phyloP scores from a whole-genome alignment of 2,329 filamentous ascomycete genomes.

The Penicillium decumbens region DNA sequence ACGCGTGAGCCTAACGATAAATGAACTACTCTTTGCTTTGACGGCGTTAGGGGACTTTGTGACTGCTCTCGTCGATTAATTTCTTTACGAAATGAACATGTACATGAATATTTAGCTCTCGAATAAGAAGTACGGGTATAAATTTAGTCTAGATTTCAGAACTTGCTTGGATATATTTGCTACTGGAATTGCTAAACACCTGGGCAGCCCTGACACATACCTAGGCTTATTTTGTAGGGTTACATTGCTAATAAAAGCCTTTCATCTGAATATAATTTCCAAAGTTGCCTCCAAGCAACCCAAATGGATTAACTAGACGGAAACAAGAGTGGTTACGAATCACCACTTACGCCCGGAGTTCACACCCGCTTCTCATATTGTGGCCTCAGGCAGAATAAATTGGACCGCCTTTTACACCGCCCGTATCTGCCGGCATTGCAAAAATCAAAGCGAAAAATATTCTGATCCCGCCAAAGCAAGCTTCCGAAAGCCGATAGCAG shows the following conservation, averaged over 20 bases:
- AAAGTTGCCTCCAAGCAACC: not conserved
- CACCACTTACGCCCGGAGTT: not conserved
- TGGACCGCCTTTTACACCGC: constrained; percentile 29
- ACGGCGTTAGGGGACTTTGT: not conserved
- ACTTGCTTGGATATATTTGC: not conserved
- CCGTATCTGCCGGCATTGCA: constrained; percentile 25
- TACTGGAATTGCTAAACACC: not conserved
- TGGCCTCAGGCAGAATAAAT: constrained; percentile 1
- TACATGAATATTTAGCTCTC: constrained; percentile 6
- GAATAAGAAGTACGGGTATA: not conserved
- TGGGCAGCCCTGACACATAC: not conserved
- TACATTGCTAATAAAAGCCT: not conserved
- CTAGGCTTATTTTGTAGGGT: not conserved
- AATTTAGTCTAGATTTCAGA: not conserved
- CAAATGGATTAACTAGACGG: not conserved
- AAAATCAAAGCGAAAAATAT: constrained; percentile 35
- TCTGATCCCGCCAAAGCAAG: constrained; percentile 19
- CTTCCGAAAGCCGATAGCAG: constrained; percentile 10
- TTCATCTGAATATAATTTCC: not conserved
- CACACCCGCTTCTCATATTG: not conserved
- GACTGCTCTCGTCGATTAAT: not conserved
- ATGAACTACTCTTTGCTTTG: not conserved
- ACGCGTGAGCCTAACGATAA: not conserved
- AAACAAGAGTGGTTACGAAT: not conserved
- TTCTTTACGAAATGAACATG: constrained; percentile 4